Percentiles rank a stretch among this genome's conserved stretches.
These are phyloP conservation scores for Aureobasidium namibiae DNA, from an alignment of 2,329 filamentous ascomycete species.

Conservation along the genomic window DNA sequence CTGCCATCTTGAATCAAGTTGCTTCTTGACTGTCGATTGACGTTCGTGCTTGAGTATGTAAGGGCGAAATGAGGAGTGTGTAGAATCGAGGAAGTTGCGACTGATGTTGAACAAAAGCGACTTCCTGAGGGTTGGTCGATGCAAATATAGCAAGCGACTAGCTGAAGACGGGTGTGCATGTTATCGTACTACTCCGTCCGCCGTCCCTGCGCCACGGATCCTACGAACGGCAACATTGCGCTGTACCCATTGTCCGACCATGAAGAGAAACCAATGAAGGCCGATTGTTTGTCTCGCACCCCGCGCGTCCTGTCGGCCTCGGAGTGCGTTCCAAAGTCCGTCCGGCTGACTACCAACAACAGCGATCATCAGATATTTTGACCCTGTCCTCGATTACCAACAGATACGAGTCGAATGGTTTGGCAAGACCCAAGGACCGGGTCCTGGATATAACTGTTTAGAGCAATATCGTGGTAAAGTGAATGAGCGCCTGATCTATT, in stretches of 20 bases:
- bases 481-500: too few relatives aligned
- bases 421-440: too few relatives aligned
- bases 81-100: neutral
- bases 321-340: neutral
- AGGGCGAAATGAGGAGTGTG: too few relatives aligned
- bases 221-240: neutral
- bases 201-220: neutral
- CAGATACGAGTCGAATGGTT: too few relatives aligned
- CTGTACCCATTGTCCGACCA: neutral
- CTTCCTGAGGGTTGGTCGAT: neutral
- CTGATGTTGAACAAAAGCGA: neutral
- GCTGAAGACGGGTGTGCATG: neutral
- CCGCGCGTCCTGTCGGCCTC: neutral
- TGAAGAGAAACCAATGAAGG: neutral
- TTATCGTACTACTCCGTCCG: neutral
- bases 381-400: too few relatives aligned
- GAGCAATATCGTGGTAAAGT: too few relatives aligned
- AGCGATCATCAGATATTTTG: neutral
- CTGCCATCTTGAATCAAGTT: neutral
- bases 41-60: too few relatives aligned
- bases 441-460: too few relatives aligned
- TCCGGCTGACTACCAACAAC: neutral
- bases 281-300: neutral
- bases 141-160: neutral
- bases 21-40: too few relatives aligned